Percentiles rank a stretch among this genome's conserved stretches.
Conservation (phyloP, 2,329 filamentous ascomycete species). For the Madurella fahalii region DNA sequence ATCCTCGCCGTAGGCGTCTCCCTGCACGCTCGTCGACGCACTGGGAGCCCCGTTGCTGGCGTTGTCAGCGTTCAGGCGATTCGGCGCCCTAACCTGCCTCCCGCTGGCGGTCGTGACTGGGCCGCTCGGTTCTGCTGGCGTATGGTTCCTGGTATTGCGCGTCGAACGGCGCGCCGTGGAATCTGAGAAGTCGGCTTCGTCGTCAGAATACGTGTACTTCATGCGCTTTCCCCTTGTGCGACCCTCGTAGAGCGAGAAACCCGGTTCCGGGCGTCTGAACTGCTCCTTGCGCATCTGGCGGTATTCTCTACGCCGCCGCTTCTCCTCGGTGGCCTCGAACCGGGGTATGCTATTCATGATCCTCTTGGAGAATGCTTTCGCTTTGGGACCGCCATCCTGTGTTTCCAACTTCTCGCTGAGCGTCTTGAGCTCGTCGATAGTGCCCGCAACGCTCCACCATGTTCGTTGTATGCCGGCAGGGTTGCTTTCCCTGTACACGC, state of each 20-base stretch:
- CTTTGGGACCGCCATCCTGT: slow-evolving; percentile 75
- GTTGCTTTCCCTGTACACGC: slow-evolving; percentile 91
- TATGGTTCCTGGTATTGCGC: slow-evolving; percentile 69
- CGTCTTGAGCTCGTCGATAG: slow-evolving; percentile 76
- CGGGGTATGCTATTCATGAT: slow-evolving; percentile 77
- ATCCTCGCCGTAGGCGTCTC: slow-evolving; percentile 34
- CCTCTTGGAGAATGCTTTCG: slow-evolving; percentile 70
- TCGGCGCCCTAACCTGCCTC: slow-evolving; percentile 70
- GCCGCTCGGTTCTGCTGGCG: slow-evolving; percentile 63
- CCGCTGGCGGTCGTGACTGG: slow-evolving; percentile 76
- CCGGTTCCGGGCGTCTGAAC: slow-evolving; percentile 81
- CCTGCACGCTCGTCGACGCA: slow-evolving; percentile 43
- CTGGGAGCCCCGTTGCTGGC: slow-evolving; percentile 46
- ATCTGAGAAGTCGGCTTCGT: slow-evolving; percentile 63
- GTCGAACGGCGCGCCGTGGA: slow-evolving; percentile 64
- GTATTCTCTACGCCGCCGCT: slow-evolving; percentile 90
- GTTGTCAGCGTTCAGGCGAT: slow-evolving; percentile 60
- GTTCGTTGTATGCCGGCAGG: slow-evolving; percentile 69
- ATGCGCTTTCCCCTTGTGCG: slow-evolving; percentile 93
- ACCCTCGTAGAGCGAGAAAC: slow-evolving; percentile 92
- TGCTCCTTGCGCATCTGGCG: slow-evolving; percentile 79
- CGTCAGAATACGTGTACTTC: slow-evolving; percentile 93
- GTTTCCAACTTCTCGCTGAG: slow-evolving; percentile 72
- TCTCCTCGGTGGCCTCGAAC: slow-evolving; percentile 94
- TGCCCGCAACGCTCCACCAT: slow-evolving; percentile 91